Evolutionary conservation across 169 alveolate genomes (phyloP), one percentile per base, ranked within the genome.

Genomic region (Eimeria falciformis): DNA sequence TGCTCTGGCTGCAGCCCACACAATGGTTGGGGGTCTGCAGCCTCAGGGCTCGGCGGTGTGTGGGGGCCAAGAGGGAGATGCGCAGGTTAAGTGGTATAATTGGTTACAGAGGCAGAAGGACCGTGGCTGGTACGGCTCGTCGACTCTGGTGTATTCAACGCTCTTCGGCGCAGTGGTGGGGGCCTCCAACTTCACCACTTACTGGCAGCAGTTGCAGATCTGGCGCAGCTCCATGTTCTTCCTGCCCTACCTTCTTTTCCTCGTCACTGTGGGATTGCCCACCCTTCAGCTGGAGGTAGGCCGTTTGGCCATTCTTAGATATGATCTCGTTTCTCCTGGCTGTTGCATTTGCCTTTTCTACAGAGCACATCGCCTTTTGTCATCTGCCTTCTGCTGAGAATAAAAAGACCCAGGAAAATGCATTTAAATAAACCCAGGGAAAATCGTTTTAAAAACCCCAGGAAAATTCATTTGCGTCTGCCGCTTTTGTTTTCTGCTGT

Each of bases 221-320:
- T 87, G 92, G 92, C 14, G 71, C 11, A 87, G 92, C 78, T 69
- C 87, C 27, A 87, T 87, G 92, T 87, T 87, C 68, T 73, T 87
- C 47, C 58, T 87, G 47, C 92, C 92, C 3, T 87, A 58, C 92
- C 29, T 71, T 58, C 66, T 87, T 50, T 69, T 25, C 92, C 62
- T 87, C 68, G 53, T 87, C 66, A 45, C 65, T 27, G 78, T 87
- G 29, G 92, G 92, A 43, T 47, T 87, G 37, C 92, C 92, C 7
- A 50, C 92, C 25, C 78, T 87, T 14, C 92, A 87, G 78, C n/a
- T 73, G 7, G 92, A 87, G 92, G 92, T 87, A 66, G n/a, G 92
- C 47, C 47, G 65, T 53, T 12, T 53, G 17, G 65, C 25, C n/a
- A 17, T 53, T 21, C 65, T 12, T 53, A 21, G 17, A 17, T 53